phyloP scores from a whole-genome alignment of 1,284 basidiomycete species.

The Mycosarcoma maydis region DNA sequence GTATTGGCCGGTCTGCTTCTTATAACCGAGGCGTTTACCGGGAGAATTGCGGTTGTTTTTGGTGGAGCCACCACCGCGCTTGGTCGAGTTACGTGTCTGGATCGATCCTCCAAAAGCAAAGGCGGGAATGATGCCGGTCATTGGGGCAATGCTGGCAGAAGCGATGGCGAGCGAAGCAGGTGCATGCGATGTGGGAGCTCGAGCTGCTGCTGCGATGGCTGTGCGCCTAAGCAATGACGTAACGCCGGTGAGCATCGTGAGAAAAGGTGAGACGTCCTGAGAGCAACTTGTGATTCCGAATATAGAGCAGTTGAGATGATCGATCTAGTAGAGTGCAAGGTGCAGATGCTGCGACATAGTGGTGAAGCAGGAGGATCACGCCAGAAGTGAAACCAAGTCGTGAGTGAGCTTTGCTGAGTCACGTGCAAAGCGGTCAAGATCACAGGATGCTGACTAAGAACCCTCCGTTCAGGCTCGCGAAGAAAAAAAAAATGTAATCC shows the following conservation, averaged over 20 bases:
- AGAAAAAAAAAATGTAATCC: slow-evolving; percentile 20
- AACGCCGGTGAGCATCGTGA: slow-evolving; percentile 25
- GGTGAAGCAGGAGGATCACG: too few species aligned
- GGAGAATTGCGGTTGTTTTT: slow-evolving; percentile 66
- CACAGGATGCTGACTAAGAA: slow-evolving; percentile 22
- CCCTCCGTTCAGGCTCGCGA: not conserved
- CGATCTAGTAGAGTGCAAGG: too few species aligned
- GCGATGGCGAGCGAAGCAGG: slow-evolving; percentile 54
- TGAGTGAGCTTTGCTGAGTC: too few species aligned
- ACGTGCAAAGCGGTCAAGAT: slow-evolving; percentile 17
- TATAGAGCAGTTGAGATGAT: not conserved
- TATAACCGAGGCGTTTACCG: slow-evolving; percentile 65
- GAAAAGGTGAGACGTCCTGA: not conserved
- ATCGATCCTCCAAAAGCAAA: slow-evolving; percentile 61
- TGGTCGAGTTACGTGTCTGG: slow-evolving; percentile 66
- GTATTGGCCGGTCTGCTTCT: slow-evolving; percentile 59
- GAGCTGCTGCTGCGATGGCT: slow-evolving; percentile 19
- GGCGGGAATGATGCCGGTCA: slow-evolving; percentile 35
- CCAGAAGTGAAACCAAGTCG: too few species aligned
- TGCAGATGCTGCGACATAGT: not conserved
- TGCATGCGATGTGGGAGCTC: slow-evolving; percentile 18
- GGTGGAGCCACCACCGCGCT: slow-evolving; percentile 65
- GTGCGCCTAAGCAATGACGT: slow-evolving; percentile 36
- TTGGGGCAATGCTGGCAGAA: slow-evolving; percentile 22
- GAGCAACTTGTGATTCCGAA: not conserved